Evolutionary conservation across 805 yeast species (phyloP).

Genomic region (Yarrowia sp.): DNA sequence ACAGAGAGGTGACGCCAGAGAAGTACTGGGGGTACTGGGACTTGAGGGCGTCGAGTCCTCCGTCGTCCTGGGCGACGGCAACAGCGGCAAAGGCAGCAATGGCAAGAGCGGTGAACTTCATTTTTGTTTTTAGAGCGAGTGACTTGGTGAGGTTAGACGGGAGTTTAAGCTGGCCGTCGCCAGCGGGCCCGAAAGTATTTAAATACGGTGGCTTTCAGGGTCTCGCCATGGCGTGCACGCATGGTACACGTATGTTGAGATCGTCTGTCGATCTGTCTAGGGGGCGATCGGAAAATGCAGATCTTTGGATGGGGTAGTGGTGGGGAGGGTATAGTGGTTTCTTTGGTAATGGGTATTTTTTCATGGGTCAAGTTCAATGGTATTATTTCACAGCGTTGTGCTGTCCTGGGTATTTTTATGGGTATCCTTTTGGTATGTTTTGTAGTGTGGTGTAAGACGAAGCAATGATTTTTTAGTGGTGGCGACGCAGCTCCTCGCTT

Average conservation of each 20-base stretch:
- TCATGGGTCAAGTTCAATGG: background rate
- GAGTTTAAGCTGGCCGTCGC: constrained; percentile 8
- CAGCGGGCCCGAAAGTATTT: background rate
- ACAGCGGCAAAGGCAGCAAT: constrained; percentile 17
- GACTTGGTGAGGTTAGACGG: constrained; percentile 19
- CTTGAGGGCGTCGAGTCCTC: constrained; percentile 24
- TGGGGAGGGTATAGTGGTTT: background rate
- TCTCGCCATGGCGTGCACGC: background rate
- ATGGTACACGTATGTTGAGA: background rate
- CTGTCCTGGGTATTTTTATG: background rate
- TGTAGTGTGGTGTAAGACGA: background rate
- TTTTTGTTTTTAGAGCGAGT: background rate
- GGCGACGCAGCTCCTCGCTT: background rate
- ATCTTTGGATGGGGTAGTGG: background rate
- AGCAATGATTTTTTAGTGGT: too few species aligned
- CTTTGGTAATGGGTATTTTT: too few species aligned
- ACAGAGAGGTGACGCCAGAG: constrained; percentile 17
- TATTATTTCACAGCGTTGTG: background rate
- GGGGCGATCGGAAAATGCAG: constrained; percentile 16
- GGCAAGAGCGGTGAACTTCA: constrained; percentile 26
- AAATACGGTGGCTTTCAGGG: background rate
- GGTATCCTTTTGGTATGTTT: background rate
- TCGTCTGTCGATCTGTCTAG: constrained; percentile 5
- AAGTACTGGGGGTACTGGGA: constrained; percentile 24
- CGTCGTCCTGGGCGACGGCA: constrained; percentile 24